Evolutionary conservation across 164 flowering plant species (phyloP), one percentile per base, ranked within the genome.

Genomic region (Liquidambar formosana): DNA sequence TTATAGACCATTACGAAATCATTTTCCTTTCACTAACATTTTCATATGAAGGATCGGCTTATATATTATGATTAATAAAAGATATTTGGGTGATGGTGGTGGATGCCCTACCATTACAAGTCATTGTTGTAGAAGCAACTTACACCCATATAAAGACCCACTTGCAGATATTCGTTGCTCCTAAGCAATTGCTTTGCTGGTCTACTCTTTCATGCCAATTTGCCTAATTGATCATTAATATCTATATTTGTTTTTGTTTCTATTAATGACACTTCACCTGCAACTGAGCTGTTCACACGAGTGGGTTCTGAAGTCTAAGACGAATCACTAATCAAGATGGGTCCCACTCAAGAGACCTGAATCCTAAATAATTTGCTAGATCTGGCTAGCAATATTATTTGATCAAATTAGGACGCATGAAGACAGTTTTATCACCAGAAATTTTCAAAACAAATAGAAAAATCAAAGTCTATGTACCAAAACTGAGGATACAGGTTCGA

Each of bases 201-300:
- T 18, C 14, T 15, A 49, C 18, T 5, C 16, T 49, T 49, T 49
- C 19, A 12, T 49, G 53, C n/a, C 21, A 49, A 49, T 49, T 49
- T 12, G n/a, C 16, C 2, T 16, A 15, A 15, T 15, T 49, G n/a
- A 49, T 15, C 14, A 18, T 5, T n/a, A n/a, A n/a, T n/a, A n/a
- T 33, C 41, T 33, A 33, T 2, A 2, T 33, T 33, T 33, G 41
- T 33, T 33, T 33, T 33, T 33, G 41, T 33, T 46, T 5, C 12
- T 46, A 16, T 12, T 9, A 49, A 12, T 49, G n/a, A n/a, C 53
- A 49, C 14, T 15, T 8, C 53, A 15, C 53, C 16, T 49, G 6
- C 53, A 49, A 49, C 53, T 49, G 53, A n/a, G 53, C 53, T 49
- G n/a, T 49, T 49, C 53, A 49, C 53, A 49, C 14, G 53, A 16